Evolutionary conservation across 2,329 filamentous ascomycete genomes (phyloP), one percentile per base, ranked within the genome.

Genomic region (Sphaerulina populicola): DNA sequence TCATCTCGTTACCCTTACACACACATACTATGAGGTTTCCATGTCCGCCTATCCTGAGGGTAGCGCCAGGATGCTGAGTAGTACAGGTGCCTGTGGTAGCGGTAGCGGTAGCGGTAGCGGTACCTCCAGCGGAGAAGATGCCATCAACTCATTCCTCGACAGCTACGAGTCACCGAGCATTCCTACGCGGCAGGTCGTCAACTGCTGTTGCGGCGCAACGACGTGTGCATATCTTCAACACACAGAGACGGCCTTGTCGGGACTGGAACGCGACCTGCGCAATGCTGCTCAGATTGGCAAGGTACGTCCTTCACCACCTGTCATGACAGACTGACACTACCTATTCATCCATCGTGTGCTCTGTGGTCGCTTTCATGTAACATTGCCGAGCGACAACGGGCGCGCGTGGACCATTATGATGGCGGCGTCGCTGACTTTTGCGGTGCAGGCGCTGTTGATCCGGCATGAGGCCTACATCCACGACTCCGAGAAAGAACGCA

Each of bases 381-480:
- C 38, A 45, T 39, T 49, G 44, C 35, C 38, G 44, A 27, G 21
- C n/a, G 21, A 39, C 37, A 42, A 18, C 37, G 41, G 30, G n/a
- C 47, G 47, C 40, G 30, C 42, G 44, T 36, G 27, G 49, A 52
- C n/a, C 49, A 55, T n/a, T 51, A 41, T 54, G 53, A 51, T 46
- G 43, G 36, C 76, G 59, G 77, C 77, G 72, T 85, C 59, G 60
- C 63, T 94, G 71, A 94, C 82, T 47, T 86, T 81, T 71, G 74
- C 78, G 48, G 70, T 85, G 53, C 82, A 97, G 93, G 89, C 89
- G 54, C 77, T 98, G 51, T 81, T 98, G 38, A 82, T 85, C 58
- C 85, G 91, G 63, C 90, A 98, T 78, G 90, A 97, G 74, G 82
- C 86, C 53, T 96, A 94, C 71, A 91, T 96, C 77, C 84, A 84